Evolutionary conservation across 257 asterid genomes (phyloP), one percentile per base, ranked within the genome.

Genomic region (Primulina huaijiensis): DNA sequence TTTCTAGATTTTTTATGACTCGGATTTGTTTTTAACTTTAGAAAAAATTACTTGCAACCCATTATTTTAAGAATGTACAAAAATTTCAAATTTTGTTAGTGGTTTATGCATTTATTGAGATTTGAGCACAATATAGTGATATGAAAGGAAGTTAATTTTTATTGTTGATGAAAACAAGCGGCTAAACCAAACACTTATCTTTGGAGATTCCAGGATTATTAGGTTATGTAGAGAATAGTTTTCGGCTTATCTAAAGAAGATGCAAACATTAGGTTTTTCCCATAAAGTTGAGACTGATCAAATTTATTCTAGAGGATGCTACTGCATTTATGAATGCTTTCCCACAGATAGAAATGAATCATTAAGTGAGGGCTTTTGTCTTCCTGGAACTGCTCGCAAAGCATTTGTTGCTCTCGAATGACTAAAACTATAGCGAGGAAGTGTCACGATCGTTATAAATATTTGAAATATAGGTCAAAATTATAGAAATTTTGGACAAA

Each of bases 251-350:
- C 52, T 46, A 21, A 21, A 23, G n/a, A 63, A 21, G 58, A 50
- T 56, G 72, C 19, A 64, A 52, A 56, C 5, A 31, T 43, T 23
- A 33, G 66, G 34, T 23, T 29, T 59, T 25, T 23, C 8, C 3
- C 5, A 27, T 27, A 46, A 1, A 5, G 37, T 40, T 43, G 59
- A 25, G 31, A 27, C 52, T 73, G 59, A 23, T 57, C 20, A 58
- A 62, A 37, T 38, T 21, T 63, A 33, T 73, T 25, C n/a, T 33
- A 23, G 62, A 60, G 40, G 76, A 71, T 66, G 60, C 46, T 72
- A 62, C 69, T 73, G 62, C 31, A 58, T 65, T 59, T 69, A 23
- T 6, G 33, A 7, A 34, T 23, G 33, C 7, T 50, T 64, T 38
- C 52, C 33, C 31, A 38, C 65, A 27, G 53, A 65, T 50, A 40